Percentiles rank a stretch among this genome's conserved stretches.
phyloP scores from a whole-genome alignment of 108 stramenopile genomes.

The Conticribra guillardii region DNA sequence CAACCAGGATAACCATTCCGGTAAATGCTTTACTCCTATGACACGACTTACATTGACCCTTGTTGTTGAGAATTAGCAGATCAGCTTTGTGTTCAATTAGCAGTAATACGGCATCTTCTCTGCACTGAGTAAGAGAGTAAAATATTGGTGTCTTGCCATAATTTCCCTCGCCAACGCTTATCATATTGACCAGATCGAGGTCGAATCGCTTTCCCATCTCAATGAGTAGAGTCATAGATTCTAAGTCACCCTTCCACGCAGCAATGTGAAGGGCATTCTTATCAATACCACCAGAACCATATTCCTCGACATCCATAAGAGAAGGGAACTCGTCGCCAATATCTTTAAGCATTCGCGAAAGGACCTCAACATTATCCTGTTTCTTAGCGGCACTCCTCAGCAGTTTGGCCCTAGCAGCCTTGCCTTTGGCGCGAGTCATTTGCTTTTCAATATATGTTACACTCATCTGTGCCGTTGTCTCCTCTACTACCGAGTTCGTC shows the following conservation, averaged over 20 bases:
- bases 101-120: neutral
- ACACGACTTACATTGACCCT: too few species aligned
- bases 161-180: conserved; percentile 6
- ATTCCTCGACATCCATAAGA: conserved; percentile 1
- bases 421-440: neutral
- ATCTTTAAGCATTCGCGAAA: neutral
- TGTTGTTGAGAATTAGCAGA: neutral
- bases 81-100: neutral
- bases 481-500: too few species aligned
- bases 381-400: conserved; percentile 2
- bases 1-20: too few species aligned
- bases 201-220: neutral
- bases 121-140: neutral
- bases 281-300: neutral
- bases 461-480: too few species aligned
- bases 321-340: conserved; percentile 12
- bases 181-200: conserved; percentile 4
- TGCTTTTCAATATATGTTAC: too few species aligned
- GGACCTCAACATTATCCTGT: neutral
- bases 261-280: neutral
- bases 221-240: neutral
- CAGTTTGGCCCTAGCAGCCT: neutral
- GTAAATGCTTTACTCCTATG: too few species aligned
- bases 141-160: conserved; percentile 22
- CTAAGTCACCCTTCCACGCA: neutral